A percentile compares a stretch with the other conserved stretches of the same genome.
Evolutionary conservation across 2,329 filamentous ascomycete species (phyloP).

Genomic region (Diaporthe australafricana): DNA sequence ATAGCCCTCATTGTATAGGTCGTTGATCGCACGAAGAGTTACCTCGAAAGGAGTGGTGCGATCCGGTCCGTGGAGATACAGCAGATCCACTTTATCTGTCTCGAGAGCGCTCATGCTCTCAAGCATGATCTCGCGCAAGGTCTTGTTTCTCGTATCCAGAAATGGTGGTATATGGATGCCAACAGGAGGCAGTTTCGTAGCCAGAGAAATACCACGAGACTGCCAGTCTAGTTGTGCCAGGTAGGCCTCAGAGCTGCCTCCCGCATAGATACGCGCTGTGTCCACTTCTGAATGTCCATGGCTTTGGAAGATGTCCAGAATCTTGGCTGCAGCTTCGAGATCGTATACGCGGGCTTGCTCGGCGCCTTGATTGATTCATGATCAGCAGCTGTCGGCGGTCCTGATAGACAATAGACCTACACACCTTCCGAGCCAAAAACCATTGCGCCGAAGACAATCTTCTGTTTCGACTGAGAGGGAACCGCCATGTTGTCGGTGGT

Average conservation of each 20-base stretch:
- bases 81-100: conserved; percentile 55
- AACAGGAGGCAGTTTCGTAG: conserved; percentile 55
- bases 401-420: too few species aligned
- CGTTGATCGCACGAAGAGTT: conserved; percentile 59
- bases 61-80: conserved; percentile 63
- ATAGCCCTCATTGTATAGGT: conserved; percentile 56
- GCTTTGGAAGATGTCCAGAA: conserved; percentile 73
- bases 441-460: conserved; percentile 47
- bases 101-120: conserved; percentile 53
- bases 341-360: conserved; percentile 45
- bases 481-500: not conserved
- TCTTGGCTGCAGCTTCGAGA: conserved; percentile 66
- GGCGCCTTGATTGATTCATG: conserved; percentile 34
- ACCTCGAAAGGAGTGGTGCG: conserved; percentile 56
- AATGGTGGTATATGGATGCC: conserved; percentile 37
- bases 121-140: conserved; percentile 47
- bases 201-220: conserved; percentile 52
- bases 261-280: conserved; percentile 74
- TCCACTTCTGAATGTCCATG: conserved; percentile 78
- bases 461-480: conserved; percentile 13
- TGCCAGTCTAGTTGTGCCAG: conserved; percentile 55
- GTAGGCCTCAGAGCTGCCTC: conserved; percentile 70
- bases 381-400: not conserved
- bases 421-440: conserved; percentile 42
- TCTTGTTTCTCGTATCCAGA: conserved; percentile 42